Evolutionary conservation across 106 monocot species (phyloP), one percentile per base, ranked within the genome.

Genomic region (Acorus calamus): DNA sequence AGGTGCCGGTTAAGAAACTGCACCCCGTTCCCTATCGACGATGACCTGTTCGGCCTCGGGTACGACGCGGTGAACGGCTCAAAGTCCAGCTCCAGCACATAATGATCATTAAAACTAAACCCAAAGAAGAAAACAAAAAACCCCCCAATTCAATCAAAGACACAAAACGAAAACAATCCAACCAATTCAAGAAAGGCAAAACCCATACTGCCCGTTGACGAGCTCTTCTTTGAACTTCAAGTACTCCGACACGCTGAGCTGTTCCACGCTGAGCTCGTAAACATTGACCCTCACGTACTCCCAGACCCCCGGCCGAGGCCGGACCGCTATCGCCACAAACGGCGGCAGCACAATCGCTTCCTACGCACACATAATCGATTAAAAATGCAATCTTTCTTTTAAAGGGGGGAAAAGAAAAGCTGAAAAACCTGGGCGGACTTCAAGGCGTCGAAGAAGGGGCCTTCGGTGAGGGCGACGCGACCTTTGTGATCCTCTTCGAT

Each of bases 281-380:
- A 89, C 86, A 64, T 94, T 94, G 28, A 94, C 89, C 8, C 89
- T 76, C 44, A 89, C 89, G 46, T 78, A 89, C 53, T 94, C 94
- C 94, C 94, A 94, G 28, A 94, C 86, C 2, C 94, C 89, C 0
- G 89, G 89, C 57, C 94, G 66, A n/a, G 94, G 89, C 6, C 89
- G 80, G 55, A 94, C 79, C 4, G 94, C 94, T 11, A 94, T 82
- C 61, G 89, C 94, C 14, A 94, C 94, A 60, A 94, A 89, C 44
- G 89, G 94, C 2, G 94, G 94, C n/a, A 94, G 68, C 64, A 94
- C 79, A 5, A 94, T 84, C 10, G 86, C 94, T 75, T 94, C 94
- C 94, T 94, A 56, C 7, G 2, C 2, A 54, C 50, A 13, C 47
- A 51, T 8, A 59, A 73, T 5, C 44, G 13, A 10, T 51, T n/a